Conservation (phyloP, 2,329 filamentous ascomycete genomes). For the Didymella sp. region DNA sequence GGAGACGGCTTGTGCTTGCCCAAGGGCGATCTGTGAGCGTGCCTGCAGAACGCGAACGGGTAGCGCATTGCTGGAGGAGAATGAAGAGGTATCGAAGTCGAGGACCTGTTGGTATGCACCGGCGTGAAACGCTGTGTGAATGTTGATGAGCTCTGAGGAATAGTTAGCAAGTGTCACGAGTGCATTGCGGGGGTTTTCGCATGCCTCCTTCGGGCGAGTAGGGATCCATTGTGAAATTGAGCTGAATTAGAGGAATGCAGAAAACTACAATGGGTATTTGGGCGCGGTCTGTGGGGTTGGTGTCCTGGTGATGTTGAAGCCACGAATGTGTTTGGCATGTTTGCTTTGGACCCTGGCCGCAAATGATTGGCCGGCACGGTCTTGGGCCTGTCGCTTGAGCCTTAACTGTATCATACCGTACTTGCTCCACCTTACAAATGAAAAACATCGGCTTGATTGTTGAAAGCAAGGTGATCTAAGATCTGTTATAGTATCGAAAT, state of each 20-base stretch:
- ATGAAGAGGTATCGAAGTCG: slow-evolving; percentile 81
- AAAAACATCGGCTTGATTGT: not conserved
- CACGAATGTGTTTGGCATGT: slow-evolving; percentile 44
- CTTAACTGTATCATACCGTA: not conserved
- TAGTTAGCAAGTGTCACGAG: slow-evolving; percentile 23
- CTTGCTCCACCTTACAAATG: not conserved
- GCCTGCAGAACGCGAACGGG: slow-evolving; percentile 79
- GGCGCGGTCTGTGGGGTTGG: slow-evolving; percentile 5
- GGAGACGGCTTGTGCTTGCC: slow-evolving; percentile 76
- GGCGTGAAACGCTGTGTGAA: slow-evolving; percentile 71
- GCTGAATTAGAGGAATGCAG: not conserved
- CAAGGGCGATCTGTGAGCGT: slow-evolving; percentile 82
- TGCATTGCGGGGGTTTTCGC: slow-evolving; percentile 18
- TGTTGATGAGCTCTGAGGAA: slow-evolving; percentile 67
- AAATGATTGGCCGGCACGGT: slow-evolving; percentile 29
- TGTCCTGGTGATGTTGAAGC: slow-evolving; percentile 35
- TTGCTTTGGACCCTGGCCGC: slow-evolving; percentile 33
- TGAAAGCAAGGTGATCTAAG: not conserved
- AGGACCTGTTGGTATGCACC: slow-evolving; percentile 87
- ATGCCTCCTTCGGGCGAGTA: slow-evolving; percentile 69
- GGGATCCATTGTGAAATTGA: slow-evolving; percentile 56
- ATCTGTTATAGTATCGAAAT: not conserved
- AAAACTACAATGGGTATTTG: slow-evolving; percentile 8
- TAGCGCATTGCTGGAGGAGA: slow-evolving; percentile 79
- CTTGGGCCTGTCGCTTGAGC: not conserved